A percentile compares a stretch with the other conserved stretches of the same genome.
phyloP scores from a whole-genome alignment of 2,329 filamentous ascomycete species.

The Colletotrichum tropicale region DNA sequence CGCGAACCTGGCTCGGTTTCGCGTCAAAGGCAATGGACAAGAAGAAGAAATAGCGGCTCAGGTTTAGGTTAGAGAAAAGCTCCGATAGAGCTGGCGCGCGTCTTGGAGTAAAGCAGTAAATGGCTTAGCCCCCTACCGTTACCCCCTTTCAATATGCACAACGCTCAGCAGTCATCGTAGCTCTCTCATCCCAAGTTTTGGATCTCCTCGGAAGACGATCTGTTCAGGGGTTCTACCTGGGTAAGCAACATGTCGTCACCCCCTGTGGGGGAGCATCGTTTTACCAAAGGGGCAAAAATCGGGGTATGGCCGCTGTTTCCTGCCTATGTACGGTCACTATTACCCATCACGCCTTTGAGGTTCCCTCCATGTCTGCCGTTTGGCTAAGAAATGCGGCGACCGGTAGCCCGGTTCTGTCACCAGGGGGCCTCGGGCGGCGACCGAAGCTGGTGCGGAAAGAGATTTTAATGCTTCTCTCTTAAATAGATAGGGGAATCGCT shows the following conservation, averaged over 20 bases:
- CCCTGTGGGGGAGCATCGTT: neutral
- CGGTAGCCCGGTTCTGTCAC: neutral
- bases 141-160: accelerated
- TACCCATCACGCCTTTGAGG: neutral
- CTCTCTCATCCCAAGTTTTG: neutral
- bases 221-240: neutral
- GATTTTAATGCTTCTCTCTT: neutral
- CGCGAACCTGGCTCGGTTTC: neutral
- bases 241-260: neutral
- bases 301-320: neutral
- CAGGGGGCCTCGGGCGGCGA: neutral
- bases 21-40: neutral
- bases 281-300: neutral
- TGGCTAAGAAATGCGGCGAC: neutral
- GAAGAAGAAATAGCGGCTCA: neutral
- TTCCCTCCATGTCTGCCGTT: neutral
- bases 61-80: neutral
- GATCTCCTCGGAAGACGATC: neutral
- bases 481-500: neutral
- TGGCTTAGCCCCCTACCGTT: accelerated
- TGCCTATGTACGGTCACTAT: neutral
- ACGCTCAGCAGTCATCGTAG: neutral
- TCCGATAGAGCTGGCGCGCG: neutral
- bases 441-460: neutral
- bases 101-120: too few species aligned